These are phyloP conservation scores for Euphorbia lathyris DNA, from an alignment of 345 rosid genomes.

Conservation along the genomic window DNA sequence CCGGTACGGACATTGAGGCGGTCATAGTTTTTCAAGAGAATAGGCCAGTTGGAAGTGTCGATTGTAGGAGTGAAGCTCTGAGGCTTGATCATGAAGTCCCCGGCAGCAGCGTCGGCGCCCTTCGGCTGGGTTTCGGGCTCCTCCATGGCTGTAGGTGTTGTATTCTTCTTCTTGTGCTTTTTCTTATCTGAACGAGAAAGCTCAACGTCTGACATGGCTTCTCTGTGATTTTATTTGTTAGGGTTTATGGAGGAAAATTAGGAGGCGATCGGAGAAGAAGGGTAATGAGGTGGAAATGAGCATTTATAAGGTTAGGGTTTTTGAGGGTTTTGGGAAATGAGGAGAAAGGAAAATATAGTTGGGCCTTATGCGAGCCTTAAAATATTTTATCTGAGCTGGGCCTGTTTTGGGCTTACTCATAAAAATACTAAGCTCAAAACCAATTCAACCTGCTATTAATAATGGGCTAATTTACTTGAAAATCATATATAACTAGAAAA, in stretches of 20 bases:
- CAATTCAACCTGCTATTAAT: too few relatives aligned
- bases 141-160: background rate
- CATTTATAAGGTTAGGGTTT: too few relatives aligned
- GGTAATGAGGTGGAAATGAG: too few relatives aligned
- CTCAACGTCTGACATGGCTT: conserved; percentile 61
- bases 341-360: background rate
- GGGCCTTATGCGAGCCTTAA: too few relatives aligned
- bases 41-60: conserved; percentile 91
- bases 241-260: conserved; percentile 3
- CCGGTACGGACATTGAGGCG: conserved; percentile 93
- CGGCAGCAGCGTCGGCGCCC: conserved; percentile 9
- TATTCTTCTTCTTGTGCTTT: conserved; percentile 39
- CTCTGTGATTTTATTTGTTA: too few relatives aligned
- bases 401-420: too few relatives aligned
- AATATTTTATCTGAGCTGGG: too few relatives aligned
- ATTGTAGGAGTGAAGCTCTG: conserved; percentile 68
- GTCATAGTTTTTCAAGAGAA: conserved; percentile 86
- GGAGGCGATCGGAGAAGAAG: conserved; percentile 6
- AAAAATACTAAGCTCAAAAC: too few relatives aligned
- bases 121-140: conserved; percentile 16
- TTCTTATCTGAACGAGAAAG: conserved; percentile 64
- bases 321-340: background rate
- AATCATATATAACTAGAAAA: too few relatives aligned
- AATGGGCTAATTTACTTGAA: too few relatives aligned
- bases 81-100: conserved; percentile 80